These are phyloP conservation scores for Neurospora sp. DNA, from an alignment of 495 filamentous ascomycete species.

Conservation along the genomic window DNA sequence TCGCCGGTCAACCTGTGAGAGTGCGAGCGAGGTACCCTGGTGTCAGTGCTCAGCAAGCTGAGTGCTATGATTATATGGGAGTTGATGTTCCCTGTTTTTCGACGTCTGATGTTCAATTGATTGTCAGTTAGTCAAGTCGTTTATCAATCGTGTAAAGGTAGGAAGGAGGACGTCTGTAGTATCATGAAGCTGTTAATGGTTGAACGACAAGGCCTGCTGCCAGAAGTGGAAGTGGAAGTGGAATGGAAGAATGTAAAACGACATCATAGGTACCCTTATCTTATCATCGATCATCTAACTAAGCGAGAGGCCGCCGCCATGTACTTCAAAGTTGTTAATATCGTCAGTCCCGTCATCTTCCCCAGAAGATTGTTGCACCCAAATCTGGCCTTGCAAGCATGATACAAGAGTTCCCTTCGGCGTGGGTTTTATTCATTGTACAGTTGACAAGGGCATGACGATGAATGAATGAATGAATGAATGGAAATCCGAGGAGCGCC, in stretches of 20 bases:
- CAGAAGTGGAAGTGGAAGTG: neutral
- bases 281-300: neutral
- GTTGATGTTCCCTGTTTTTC: neutral
- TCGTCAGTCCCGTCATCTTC: neutral
- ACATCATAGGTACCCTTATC: neutral
- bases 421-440: neutral
- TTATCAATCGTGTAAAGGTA: too few species aligned
- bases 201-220: too few species aligned
- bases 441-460: neutral
- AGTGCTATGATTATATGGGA: neutral
- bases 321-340: neutral
- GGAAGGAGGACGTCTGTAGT: neutral
- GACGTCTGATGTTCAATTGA: neutral
- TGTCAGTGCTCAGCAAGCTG: neutral
- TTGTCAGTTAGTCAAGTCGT: neutral
- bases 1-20: neutral
- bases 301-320: neutral
- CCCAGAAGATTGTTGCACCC: neutral
- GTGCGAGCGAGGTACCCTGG: too few species aligned
- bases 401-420: neutral
- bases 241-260: neutral
- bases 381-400: neutral
- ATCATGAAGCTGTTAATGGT: neutral
- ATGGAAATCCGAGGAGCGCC: neutral
- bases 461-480: neutral